Conservation (phyloP, 2,329 filamentous ascomycete genomes). For the Microdochium nivale region DNA sequence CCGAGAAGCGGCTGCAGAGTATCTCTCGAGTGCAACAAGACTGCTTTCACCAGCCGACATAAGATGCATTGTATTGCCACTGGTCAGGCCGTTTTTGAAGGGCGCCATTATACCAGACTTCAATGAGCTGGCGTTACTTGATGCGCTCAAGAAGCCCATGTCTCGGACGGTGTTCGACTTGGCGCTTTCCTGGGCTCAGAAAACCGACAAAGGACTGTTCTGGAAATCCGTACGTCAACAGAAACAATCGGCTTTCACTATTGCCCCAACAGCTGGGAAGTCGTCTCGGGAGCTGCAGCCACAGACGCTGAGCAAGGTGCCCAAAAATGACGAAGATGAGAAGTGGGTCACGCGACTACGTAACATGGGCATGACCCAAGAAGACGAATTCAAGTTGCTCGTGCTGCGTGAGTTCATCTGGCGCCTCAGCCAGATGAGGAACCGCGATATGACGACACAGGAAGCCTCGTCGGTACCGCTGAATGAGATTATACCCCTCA, state of each 20-base stretch:
- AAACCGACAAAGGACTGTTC: slow-evolving; percentile 73
- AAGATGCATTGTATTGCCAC: slow-evolving; percentile 72
- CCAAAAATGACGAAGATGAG: slow-evolving; percentile 86
- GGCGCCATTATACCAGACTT: slow-evolving; percentile 57
- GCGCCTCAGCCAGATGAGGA: slow-evolving; percentile 67
- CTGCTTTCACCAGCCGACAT: slow-evolving; percentile 74
- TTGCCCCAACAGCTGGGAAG: slow-evolving; percentile 48
- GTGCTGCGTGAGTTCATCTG: slow-evolving; percentile 86
- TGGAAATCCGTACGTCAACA: slow-evolving; percentile 73
- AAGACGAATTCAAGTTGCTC: slow-evolving; percentile 86
- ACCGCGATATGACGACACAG: slow-evolving; percentile 39
- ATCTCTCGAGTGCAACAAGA: slow-evolving; percentile 67
- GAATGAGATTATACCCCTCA: slow-evolving; percentile 66
- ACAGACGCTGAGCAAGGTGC: slow-evolving; percentile 52
- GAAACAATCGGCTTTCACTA: slow-evolving; percentile 54
- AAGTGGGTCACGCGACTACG: slow-evolving; percentile 81
- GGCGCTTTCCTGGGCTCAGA: slow-evolving; percentile 75
- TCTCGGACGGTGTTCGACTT: slow-evolving; percentile 76
- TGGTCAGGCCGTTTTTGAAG: slow-evolving; percentile 76
- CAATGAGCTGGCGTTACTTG: slow-evolving; percentile 65
- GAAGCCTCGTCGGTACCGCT: slow-evolving; percentile 35
- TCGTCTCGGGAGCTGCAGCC: slow-evolving; percentile 47
- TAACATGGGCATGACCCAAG: slow-evolving; percentile 70
- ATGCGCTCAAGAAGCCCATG: slow-evolving; percentile 74
- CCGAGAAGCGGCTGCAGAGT: slow-evolving; percentile 77